A percentile compares a stretch with the other conserved stretches of the same genome.
Evolutionary conservation across 2,329 filamentous ascomycete species (phyloP).

Genomic region (Alternaria gansuensis): DNA sequence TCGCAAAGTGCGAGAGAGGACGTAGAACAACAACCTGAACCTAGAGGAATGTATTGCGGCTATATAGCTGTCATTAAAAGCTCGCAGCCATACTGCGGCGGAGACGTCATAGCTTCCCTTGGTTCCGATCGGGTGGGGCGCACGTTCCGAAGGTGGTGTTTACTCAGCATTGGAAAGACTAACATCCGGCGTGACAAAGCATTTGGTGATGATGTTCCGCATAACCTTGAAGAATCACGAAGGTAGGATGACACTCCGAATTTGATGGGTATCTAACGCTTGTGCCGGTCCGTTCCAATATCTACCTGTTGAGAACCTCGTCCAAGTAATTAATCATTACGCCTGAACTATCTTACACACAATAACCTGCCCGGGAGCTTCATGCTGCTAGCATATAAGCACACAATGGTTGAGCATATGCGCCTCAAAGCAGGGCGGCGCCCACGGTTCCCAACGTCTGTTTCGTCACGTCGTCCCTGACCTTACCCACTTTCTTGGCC

Average conservation of each 20-base stretch:
- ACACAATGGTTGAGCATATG: not conserved
- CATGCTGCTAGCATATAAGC: not conserved
- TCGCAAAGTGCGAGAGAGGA: slow-evolving; percentile 27
- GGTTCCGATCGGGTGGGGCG: slow-evolving; percentile 21
- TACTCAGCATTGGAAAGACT: slow-evolving; percentile 47
- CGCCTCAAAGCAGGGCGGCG: slow-evolving; percentile 36
- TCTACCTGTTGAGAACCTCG: not conserved
- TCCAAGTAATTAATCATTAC: not conserved
- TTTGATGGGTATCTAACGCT: slow-evolving; percentile 29
- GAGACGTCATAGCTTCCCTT: slow-evolving; percentile 33
- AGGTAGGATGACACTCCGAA: not conserved
- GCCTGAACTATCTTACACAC: not conserved
- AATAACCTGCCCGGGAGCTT: not conserved
- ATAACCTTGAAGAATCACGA: not conserved
- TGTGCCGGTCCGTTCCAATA: slow-evolving; percentile 2
- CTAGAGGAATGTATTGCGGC: slow-evolving; percentile 2
- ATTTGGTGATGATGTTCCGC: slow-evolving; percentile 10
- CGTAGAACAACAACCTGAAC: slow-evolving; percentile 23
- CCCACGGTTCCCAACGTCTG: slow-evolving; percentile 52
- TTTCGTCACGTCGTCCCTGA: slow-evolving; percentile 59
- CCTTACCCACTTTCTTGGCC: slow-evolving; percentile 58
- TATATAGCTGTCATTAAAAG: slow-evolving; percentile 39
- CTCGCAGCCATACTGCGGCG: slow-evolving; percentile 20
- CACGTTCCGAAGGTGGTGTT: slow-evolving; percentile 21
- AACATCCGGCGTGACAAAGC: slow-evolving; percentile 21